Evolutionary conservation across 495 filamentous ascomycete species (phyloP).

Genomic region (Podospora pseudocomata): DNA sequence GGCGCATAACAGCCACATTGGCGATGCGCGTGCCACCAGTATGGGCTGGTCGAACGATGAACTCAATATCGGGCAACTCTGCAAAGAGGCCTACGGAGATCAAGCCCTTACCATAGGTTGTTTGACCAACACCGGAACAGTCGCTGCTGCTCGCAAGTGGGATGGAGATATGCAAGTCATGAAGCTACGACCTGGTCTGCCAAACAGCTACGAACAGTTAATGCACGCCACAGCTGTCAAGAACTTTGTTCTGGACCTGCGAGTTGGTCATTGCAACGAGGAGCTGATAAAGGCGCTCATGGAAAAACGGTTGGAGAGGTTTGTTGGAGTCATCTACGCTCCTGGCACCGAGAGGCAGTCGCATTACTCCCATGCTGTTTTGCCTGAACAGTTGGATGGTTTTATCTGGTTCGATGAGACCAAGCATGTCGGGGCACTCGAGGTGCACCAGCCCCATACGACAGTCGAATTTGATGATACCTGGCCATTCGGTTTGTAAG

Average conservation of each 20-base stretch:
- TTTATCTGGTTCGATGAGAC: slow-evolving; percentile 57
- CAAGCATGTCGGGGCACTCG: slow-evolving; percentile 48
- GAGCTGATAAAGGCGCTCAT: slow-evolving; percentile 41
- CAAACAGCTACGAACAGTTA: slow-evolving; percentile 35
- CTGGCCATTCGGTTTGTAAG: slow-evolving; percentile 56
- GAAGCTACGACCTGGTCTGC: slow-evolving; percentile 31
- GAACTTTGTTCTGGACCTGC: slow-evolving; percentile 50
- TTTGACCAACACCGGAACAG: slow-evolving; percentile 53
- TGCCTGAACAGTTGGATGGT: slow-evolving; percentile 56
- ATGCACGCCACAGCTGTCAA: slow-evolving; percentile 36
- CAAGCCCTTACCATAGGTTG: slow-evolving; percentile 52
- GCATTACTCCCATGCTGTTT: slow-evolving; percentile 52
- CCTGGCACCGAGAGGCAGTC: slow-evolving; percentile 53
- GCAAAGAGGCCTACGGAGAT: slow-evolving; percentile 46
- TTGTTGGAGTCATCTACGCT: slow-evolving; percentile 60
- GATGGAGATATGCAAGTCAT: slow-evolving; percentile 56
- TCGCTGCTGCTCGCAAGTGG: slow-evolving; percentile 55
- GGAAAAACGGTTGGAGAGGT: slow-evolving; percentile 46
- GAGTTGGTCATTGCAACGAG: slow-evolving; percentile 36
- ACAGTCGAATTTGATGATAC: slow-evolving; percentile 48
- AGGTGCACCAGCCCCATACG: slow-evolving; percentile 49
- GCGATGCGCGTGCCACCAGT: slow-evolving; percentile 55
- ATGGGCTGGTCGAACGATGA: slow-evolving; percentile 52
- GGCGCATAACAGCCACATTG: slow-evolving; percentile 60
- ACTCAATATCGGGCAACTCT: slow-evolving; percentile 56